Percentiles rank a stretch among this genome's conserved stretches.
Conservation (phyloP, 2,329 filamentous ascomycete species). For the Tolypocladium cylindrosporum region DNA sequence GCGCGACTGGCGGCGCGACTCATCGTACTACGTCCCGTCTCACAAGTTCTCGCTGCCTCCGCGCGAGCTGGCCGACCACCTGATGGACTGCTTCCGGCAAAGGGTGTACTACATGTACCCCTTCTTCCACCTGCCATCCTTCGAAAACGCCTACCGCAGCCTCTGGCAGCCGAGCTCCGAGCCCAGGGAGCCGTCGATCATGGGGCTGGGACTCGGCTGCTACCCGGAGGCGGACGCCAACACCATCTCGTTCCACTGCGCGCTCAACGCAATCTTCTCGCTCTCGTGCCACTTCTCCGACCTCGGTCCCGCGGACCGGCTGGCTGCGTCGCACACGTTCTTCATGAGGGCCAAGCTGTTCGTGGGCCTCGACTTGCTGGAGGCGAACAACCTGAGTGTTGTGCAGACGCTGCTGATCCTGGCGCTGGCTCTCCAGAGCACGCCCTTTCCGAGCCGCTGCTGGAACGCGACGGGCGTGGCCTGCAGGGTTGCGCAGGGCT, state of each 20-base stretch:
- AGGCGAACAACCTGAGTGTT: conserved; percentile 11
- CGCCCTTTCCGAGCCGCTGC: conserved; percentile 27
- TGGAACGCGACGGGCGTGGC: conserved; percentile 30
- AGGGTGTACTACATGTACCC: conserved; percentile 32
- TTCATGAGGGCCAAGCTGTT: background rate
- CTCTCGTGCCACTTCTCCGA: background rate
- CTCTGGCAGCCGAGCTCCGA: conserved; percentile 20
- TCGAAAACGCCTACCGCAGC: conserved; percentile 26
- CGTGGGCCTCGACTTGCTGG: background rate
- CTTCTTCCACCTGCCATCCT: conserved; percentile 30
- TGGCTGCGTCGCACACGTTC: background rate
- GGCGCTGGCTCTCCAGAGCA: conserved; percentile 28
- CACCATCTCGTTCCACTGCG: conserved; percentile 25
- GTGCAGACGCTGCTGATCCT: conserved; percentile 30
- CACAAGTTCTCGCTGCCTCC: conserved; percentile 26
- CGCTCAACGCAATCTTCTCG: conserved; percentile 5
- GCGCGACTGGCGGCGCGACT: conserved; percentile 4
- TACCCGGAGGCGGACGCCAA: conserved; percentile 16
- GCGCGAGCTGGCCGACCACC: conserved; percentile 27
- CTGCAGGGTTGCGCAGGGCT: background rate
- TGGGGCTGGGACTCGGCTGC: conserved; percentile 21
- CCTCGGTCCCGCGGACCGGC: background rate
- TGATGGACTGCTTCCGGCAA: conserved; percentile 27
- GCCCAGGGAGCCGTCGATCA: background rate
- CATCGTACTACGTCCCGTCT: conserved; percentile 6